These are phyloP conservation scores for Cymbopogon flexuosus DNA, from an alignment of 202 grass and related monocot species.

Conservation along the genomic window DNA sequence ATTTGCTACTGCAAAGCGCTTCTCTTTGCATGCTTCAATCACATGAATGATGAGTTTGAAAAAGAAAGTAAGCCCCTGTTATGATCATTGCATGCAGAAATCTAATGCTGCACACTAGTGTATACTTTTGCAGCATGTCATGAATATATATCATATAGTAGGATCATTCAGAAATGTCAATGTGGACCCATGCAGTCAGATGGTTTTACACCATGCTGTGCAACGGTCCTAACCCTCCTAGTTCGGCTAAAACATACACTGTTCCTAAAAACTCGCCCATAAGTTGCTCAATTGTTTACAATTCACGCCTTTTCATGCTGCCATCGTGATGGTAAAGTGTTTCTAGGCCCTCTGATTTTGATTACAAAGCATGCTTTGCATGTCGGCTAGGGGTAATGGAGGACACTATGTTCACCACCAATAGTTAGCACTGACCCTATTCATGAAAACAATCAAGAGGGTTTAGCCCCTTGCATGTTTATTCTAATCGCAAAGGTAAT, in stretches of 20 bases:
- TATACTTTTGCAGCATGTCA: conserved; percentile 43
- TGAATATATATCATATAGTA: conserved; percentile 15
- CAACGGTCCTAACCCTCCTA: conserved; percentile 31
- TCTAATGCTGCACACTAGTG: conserved; percentile 27
- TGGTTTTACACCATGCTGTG: conserved; percentile 35
- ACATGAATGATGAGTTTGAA: conserved; percentile 45
- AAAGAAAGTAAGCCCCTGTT: conserved; percentile 44
- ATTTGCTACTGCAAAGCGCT: conserved; percentile 43
- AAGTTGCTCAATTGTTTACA: conserved; percentile 48
- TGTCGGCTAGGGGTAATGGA: conserved; percentile 41
- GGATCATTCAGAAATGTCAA: conserved; percentile 29
- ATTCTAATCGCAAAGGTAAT: conserved; percentile 62
- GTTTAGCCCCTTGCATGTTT: conserved; percentile 30
- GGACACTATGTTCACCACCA: conserved; percentile 33
- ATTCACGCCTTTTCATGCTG: conserved; percentile 67
- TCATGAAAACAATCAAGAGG: conserved; percentile 32
- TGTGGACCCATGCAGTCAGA: conserved; percentile 31
- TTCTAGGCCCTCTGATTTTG: conserved; percentile 54
- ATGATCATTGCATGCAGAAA: conserved; percentile 47
- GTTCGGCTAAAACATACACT: conserved; percentile 21
- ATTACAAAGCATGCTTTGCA: conserved; percentile 54
- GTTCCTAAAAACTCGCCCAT: conserved; percentile 32
- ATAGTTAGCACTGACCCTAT: conserved; percentile 38
- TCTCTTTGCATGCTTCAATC: conserved; percentile 37
- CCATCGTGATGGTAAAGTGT: conserved; percentile 46